Percentiles rank a stretch among this genome's conserved stretches.
These are phyloP conservation scores for Sanguinoderma infundibulare DNA, from an alignment of 1,284 basidiomycete genomes.

Conservation along the genomic window DNA sequence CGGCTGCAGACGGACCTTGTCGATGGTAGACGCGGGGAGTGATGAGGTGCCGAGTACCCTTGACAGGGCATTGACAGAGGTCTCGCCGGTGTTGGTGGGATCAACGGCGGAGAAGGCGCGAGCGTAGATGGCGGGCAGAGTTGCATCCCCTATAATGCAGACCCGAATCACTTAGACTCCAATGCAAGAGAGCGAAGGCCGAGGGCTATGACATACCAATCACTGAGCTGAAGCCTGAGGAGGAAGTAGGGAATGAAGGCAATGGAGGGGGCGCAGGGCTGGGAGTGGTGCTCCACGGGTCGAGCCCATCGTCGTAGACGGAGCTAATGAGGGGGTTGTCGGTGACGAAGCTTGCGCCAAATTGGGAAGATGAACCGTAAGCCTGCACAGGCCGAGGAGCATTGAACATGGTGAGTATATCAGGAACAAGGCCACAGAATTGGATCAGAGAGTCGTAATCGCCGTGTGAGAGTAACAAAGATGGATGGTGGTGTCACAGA, in stretches of 20 bases:
- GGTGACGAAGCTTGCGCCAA: constrained; percentile 74
- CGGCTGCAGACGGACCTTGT: constrained; percentile 59
- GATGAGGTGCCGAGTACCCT: constrained; percentile 77
- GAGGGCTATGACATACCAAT: constrained; percentile 54
- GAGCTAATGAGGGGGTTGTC: constrained; percentile 78
- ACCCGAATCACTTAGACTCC: neutral
- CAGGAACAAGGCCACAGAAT: constrained; percentile 1
- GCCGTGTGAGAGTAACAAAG: neutral
- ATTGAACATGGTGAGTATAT: constrained; percentile 66
- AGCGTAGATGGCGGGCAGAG: constrained; percentile 80
- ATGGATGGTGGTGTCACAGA: neutral
- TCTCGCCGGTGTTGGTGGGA: constrained; percentile 66
- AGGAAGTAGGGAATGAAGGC: constrained; percentile 40
- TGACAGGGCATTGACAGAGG: constrained; percentile 81
- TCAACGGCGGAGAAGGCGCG: constrained; percentile 77
- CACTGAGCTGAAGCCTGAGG: constrained; percentile 67
- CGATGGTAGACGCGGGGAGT: constrained; percentile 80
- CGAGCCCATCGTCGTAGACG: constrained; percentile 76
- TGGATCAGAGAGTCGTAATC: neutral
- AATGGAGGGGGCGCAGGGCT: constrained; percentile 72
- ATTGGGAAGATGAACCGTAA: constrained; percentile 58
- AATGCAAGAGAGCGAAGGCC: neutral
- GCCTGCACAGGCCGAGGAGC: constrained; percentile 72
- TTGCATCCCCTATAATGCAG: constrained; percentile 62
- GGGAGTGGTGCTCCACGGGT: constrained; percentile 87